Conservation (phyloP, 495 filamentous ascomycete genomes). For the Rhypophila decipiens region DNA sequence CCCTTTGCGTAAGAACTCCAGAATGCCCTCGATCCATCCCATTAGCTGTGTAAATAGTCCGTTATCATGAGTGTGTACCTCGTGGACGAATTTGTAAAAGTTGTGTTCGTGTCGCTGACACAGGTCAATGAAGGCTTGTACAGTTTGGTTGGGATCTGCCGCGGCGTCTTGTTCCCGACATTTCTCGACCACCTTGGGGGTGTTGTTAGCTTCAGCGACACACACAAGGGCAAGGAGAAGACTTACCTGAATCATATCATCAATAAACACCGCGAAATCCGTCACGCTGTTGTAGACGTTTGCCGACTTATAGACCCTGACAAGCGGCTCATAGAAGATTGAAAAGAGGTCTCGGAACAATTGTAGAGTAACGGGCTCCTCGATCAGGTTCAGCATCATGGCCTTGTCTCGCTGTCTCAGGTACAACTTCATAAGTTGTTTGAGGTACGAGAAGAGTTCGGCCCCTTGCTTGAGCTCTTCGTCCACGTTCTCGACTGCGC, state of each 20-base stretch:
- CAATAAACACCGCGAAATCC: slow-evolving; percentile 86
- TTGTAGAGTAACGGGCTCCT: slow-evolving; percentile 89
- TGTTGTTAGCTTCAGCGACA: slow-evolving; percentile 2
- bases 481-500: slow-evolving; percentile 85
- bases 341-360: slow-evolving; percentile 95
- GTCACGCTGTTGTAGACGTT: slow-evolving; percentile 97
- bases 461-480: slow-evolving; percentile 82
- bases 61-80: slow-evolving; percentile 97
- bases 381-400: slow-evolving; percentile 94
- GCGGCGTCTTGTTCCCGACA: slow-evolving; percentile 87
- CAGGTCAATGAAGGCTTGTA: slow-evolving; percentile 97
- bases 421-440: slow-evolving; percentile 89
- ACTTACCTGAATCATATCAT: slow-evolving; percentile 71
- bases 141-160: slow-evolving; percentile 94
- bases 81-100: slow-evolving; percentile 98
- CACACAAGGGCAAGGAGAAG: background rate
- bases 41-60: slow-evolving; percentile 93
- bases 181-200: slow-evolving; percentile 63
- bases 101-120: slow-evolving; percentile 91
- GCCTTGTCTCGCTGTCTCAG: slow-evolving; percentile 88
- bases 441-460: slow-evolving; percentile 85
- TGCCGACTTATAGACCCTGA: slow-evolving; percentile 95
- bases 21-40: slow-evolving; percentile 95
- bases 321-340: slow-evolving; percentile 96
- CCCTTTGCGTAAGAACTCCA: slow-evolving; percentile 84